These are phyloP conservation scores for Aspergillus quadricinctus DNA, from an alignment of 2,329 filamentous ascomycete species.

Conservation along the genomic window DNA sequence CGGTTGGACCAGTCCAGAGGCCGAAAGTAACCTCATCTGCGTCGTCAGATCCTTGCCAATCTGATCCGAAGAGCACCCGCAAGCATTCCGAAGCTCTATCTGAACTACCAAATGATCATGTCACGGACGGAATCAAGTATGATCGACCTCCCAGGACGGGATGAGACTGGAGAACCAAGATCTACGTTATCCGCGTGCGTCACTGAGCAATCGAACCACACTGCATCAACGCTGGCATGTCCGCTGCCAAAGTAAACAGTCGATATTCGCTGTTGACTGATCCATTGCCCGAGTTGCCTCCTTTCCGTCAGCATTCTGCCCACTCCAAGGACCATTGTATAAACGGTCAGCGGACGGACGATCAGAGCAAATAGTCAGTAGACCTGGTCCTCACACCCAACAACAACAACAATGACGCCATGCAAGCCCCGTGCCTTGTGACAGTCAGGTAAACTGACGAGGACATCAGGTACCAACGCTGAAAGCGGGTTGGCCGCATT, in stretches of 20 bases:
- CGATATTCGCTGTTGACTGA: not conserved
- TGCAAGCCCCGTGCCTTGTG: not conserved
- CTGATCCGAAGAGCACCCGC: not conserved
- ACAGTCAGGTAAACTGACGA: not conserved
- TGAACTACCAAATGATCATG: not conserved
- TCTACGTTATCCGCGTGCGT: not conserved
- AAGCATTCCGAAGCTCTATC: not conserved
- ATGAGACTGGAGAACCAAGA: not conserved
- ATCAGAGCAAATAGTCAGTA: not conserved
- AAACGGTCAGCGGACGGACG: too few relatives aligned
- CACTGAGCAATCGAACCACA: not conserved
- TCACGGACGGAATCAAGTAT: not conserved
- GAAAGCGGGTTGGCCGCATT: not conserved
- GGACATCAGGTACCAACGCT: not conserved
- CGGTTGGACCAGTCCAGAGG: not conserved
- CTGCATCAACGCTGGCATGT: not conserved
- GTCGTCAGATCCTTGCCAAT: not conserved
- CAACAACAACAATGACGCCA: not conserved
- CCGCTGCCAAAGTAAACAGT: not conserved
- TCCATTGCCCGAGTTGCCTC: not conserved
- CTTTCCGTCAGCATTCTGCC: not conserved
- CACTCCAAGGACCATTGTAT: too few relatives aligned
- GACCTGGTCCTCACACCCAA: too few relatives aligned
- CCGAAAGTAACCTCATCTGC: not conserved
- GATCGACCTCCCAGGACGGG: not conserved